Conservation (phyloP, 148 eudicot genomes). For the Nepenthes mirabilis region DNA sequence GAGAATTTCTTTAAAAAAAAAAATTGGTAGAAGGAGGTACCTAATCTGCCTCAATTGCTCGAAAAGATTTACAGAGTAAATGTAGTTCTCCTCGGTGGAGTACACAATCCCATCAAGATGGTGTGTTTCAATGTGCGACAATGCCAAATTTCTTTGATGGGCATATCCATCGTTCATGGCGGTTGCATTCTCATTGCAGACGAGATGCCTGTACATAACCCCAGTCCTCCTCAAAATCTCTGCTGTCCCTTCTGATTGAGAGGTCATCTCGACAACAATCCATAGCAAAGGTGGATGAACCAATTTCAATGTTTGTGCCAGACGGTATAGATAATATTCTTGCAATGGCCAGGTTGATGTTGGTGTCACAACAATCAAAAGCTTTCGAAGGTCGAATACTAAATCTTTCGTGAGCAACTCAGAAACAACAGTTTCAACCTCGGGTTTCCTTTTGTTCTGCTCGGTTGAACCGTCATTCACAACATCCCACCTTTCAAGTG, state of each 20-base stretch:
- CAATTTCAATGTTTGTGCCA: conserved; percentile 62
- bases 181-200: conserved; percentile 46
- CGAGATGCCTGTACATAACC: conserved; percentile 77
- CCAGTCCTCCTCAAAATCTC: conserved; percentile 62
- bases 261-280: conserved; percentile 75
- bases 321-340: conserved; percentile 61
- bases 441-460: conserved; percentile 11
- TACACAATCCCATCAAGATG: conserved; percentile 66
- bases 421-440: conserved; percentile 17
- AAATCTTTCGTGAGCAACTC: conserved; percentile 15
- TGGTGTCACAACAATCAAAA: conserved; percentile 76
- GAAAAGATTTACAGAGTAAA: conserved; percentile 54
- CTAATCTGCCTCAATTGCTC: conserved; percentile 60
- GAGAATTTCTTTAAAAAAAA: neutral
- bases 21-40: conserved; percentile 23
- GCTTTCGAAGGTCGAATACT: conserved; percentile 26
- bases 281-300: conserved; percentile 63
- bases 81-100: conserved; percentile 59
- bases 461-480: conserved; percentile 13
- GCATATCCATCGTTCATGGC: conserved; percentile 37
- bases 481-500: conserved; percentile 9
- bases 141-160: conserved; percentile 66
- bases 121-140: conserved; percentile 68
- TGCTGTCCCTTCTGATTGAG: conserved; percentile 62
- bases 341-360: conserved; percentile 46